Conservation (phyloP, 78 protist genomes). For the Chrysochromulina parva region DNA sequence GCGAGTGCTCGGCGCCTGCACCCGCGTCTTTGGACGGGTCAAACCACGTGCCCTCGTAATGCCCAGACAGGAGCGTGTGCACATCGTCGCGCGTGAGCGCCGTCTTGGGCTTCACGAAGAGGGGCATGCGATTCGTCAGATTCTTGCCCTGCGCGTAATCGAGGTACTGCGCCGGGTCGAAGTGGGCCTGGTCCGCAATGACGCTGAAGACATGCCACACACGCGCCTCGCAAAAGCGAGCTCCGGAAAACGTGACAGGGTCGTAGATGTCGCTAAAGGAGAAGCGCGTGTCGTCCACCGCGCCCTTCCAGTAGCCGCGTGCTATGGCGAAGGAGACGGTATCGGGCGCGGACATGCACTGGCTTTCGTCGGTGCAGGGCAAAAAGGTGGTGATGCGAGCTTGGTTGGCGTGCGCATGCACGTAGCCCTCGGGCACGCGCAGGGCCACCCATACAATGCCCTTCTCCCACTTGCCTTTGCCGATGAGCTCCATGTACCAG, state of each 20-base stretch:
- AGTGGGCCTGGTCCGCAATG: neutral
- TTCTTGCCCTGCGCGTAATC: conserved; percentile 23
- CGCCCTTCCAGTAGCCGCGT: neutral
- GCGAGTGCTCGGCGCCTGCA: conserved; percentile 36
- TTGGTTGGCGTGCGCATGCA: conserved; percentile 56
- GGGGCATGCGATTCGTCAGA: conserved; percentile 49
- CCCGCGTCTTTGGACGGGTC: conserved; percentile 26
- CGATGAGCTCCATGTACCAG: conserved; percentile 54
- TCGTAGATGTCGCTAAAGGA: conserved; percentile 39
- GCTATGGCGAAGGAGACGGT: conserved; percentile 30
- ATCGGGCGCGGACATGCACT: neutral
- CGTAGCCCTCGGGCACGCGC: conserved; percentile 44
- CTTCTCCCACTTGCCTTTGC: conserved; percentile 41
- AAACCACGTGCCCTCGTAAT: neutral
- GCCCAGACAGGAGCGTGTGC: neutral
- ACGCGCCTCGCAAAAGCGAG: conserved; percentile 53
- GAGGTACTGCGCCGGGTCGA: neutral
- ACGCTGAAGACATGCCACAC: conserved; percentile 23
- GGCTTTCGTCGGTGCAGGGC: neutral
- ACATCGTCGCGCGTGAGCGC: neutral
- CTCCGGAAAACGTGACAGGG: conserved; percentile 21
- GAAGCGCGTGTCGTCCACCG: conserved; percentile 33
- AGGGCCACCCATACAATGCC: conserved; percentile 54
- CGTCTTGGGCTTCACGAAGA: conserved; percentile 6
- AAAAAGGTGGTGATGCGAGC: conserved; percentile 35